Evolutionary conservation across 108 stramenopile genomes (phyloP).

Genomic region (Skeletonema costatum): DNA sequence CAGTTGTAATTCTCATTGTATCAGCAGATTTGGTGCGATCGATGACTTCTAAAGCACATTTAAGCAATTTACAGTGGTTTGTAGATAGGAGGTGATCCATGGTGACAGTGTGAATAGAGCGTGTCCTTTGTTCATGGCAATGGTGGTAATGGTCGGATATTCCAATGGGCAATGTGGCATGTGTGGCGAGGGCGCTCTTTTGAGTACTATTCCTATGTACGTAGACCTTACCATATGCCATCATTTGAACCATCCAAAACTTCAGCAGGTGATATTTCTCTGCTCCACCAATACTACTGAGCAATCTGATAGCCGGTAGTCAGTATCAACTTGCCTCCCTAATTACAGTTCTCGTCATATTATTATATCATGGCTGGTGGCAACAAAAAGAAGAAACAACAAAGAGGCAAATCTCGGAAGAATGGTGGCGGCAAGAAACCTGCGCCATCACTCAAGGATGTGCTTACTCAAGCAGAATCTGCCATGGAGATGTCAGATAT

Average conservation of each 20-base stretch:
- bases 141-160: too few relatives aligned
- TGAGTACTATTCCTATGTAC: too few relatives aligned
- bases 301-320: too few relatives aligned
- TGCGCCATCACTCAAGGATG: constrained; percentile 37
- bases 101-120: not conserved
- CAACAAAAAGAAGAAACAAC: constrained; percentile 30
- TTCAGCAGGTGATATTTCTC: too few relatives aligned
- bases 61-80: constrained; percentile 4
- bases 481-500: constrained; percentile 49
- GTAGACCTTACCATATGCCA: too few relatives aligned
- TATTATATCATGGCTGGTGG: constrained; percentile 30
- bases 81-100: not conserved
- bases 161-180: too few relatives aligned
- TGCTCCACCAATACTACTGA: too few relatives aligned
- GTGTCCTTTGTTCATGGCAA: too few relatives aligned
- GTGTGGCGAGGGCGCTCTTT: too few relatives aligned
- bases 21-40: constrained; percentile 17
- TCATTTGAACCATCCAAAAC: too few relatives aligned
- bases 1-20: constrained; percentile 2
- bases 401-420: constrained; percentile 31
- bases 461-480: constrained; percentile 42
- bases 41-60: constrained; percentile 19
- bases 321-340: not conserved
- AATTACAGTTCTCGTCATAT: not conserved
- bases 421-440: constrained; percentile 15